Base-by-base conservation (phyloP, 441 rosid species). In the Bruguiera hainesii region DNA sequence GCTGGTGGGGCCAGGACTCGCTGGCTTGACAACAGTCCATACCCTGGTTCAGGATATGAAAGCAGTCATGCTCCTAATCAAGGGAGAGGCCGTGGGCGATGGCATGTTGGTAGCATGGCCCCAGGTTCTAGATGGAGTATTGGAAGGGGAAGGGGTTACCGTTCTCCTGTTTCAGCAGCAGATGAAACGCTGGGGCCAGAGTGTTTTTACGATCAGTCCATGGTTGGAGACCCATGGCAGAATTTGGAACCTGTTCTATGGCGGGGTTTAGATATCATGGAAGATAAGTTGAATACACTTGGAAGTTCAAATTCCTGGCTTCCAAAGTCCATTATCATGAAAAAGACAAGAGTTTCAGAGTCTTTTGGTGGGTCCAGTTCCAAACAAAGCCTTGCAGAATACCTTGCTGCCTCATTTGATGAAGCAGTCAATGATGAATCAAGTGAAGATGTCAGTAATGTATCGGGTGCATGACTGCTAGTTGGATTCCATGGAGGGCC, bases 201-300 rank as follows among this genome's bases (percentile, higher is more conserved):
- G 60, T 23, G 72, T 37, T 84, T 82, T 68, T 87, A 80, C 59
- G 69, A 83, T 58, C 81, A 75, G 60, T 87, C 94, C 61, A 89
- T 89, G 94, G 69, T 82, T 67, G 88, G 83, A 71, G 88, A 91
- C 65, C 97, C 97, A 23, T 91, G 96, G 97, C 71, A 79, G 77
- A 33, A 73, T 73, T 49, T 89, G 25, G 70, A 84, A 63, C 97
- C 94, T 67, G 78, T 78, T 68, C 5, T 74, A 51, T 87, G 92
- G 97, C 85, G 58, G 75, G 72, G 78, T 15, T 33, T 66, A 67
- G 79, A 72, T 66, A 62, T 62, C 72, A 64, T 74, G 33, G 69
- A 46, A 62, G 77, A 57, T 71, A 75, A 74, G 65, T 66, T 50
- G 37, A 64, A 71, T 6, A 35, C 56, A 33, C 63, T 67, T 2